Evolutionary conservation across 2,329 filamentous ascomycete species (phyloP).

Genomic region (Plenodomus lindquistii): DNA sequence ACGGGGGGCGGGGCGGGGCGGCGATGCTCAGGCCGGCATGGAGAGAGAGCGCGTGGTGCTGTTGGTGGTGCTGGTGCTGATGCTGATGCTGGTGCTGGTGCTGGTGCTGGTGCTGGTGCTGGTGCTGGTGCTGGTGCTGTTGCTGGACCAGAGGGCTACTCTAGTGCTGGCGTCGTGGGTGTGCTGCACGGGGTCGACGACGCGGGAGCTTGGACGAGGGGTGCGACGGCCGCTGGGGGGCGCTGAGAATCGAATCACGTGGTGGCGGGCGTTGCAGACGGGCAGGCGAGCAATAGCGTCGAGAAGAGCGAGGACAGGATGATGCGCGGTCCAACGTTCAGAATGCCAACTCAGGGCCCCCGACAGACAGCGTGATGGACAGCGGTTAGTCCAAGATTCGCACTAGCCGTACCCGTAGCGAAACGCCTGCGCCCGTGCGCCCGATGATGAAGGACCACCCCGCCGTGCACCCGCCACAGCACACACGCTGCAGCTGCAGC

Average conservation of each 20-base stretch:
- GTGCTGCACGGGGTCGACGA: conserved; percentile 14
- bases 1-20: too few relatives aligned
- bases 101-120: too few relatives aligned
- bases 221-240: conserved; percentile 23
- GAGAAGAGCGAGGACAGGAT: conserved; percentile 17
- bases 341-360: conserved; percentile 28
- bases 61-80: too few relatives aligned
- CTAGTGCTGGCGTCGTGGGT: conserved; percentile 31
- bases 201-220: conserved; percentile 27
- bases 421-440: conserved; percentile 16
- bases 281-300: conserved; percentile 10
- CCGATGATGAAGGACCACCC: conserved; percentile 4
- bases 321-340: conserved; percentile 20
- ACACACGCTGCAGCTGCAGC: background rate
- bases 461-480: background rate
- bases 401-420: conserved; percentile 15
- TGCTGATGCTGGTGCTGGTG: too few relatives aligned
- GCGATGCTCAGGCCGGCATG: conserved; percentile 38
- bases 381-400: conserved; percentile 18
- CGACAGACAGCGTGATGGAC: conserved; percentile 25
- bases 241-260: conserved; percentile 24
- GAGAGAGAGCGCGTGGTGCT: conserved; percentile 30
- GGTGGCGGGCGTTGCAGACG: conserved; percentile 17
- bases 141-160: background rate
- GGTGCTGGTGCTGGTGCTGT: too few relatives aligned